Base-by-base conservation (phyloP, 805 yeast species). In the Jamesozyma spencerorum region DNA sequence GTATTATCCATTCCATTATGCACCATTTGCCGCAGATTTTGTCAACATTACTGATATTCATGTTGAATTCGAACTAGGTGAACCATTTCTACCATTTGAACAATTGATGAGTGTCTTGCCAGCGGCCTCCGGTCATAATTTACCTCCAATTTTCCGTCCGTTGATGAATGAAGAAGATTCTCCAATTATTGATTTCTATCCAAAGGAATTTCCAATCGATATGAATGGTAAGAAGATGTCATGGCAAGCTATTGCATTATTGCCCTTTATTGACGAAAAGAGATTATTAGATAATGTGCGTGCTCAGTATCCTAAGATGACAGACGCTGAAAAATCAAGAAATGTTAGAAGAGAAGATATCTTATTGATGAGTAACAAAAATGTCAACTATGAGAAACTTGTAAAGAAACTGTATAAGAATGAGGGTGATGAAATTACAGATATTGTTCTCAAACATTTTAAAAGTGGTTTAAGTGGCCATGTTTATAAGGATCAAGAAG, bases 1-100 rank as follows among this genome's bases (percentile, higher is more conserved):
- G 98, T 92, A 77, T 61, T 92, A 81, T 54, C 98, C 97, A 0
- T 90, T 81, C 58, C 97, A 92, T 57, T 94, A 92, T 65, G 97
- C 98, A 0, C 99, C 99, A 18, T 88, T 92, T 70, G 97, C 97
- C 0, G 73, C 81, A 5, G 99, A 92, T 60, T 84, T 92, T 53
- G 68, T 61, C 2, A 74, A 77, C 18, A 49, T 74, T 18, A 53
- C 62, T 18, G 74, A 69, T 6, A 56, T 79, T 13, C 66, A 77
- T 1, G 69, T 86, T 15, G 62, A 65, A 24, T 85, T 88, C 54
- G 69, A 70, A 8, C 54, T 58, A 32, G 95, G 95, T 6, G 68
- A 70, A 41, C 97, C 97, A 11, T 87, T 88, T 63, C 63, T 78
- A 47, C 97, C 97, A 1, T 88, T 71, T 63, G 97, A 88, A 57